Percentiles rank a stretch among this genome's conserved stretches.
phyloP scores from a whole-genome alignment of 2,329 filamentous ascomycete genomes.

The Neospermospora avenae region DNA sequence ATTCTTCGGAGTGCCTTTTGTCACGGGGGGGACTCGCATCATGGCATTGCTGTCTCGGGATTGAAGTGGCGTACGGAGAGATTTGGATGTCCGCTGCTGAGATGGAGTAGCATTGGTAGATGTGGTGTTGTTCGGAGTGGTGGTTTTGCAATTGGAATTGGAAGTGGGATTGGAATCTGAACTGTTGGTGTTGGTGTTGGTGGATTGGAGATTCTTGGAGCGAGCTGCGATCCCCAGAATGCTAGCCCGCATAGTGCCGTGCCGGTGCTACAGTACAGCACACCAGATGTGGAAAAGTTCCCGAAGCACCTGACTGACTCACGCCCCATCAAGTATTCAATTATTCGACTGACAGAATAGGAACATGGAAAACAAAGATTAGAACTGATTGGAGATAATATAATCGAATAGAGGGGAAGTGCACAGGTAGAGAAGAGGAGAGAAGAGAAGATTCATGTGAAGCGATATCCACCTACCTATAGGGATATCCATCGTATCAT shows the following conservation, averaged over 20 bases:
- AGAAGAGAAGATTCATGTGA: not conserved
- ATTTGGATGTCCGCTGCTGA: slow-evolving; percentile 14
- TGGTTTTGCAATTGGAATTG: slow-evolving; percentile 12
- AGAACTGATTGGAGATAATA: not conserved
- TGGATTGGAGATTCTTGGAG: slow-evolving; percentile 7
- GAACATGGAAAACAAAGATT: not conserved
- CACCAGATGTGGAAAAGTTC: not conserved
- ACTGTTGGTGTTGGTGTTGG: not conserved
- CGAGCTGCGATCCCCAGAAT: slow-evolving; percentile 3
- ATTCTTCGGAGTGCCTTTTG: slow-evolving; percentile 25
- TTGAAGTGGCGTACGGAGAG: slow-evolving; percentile 26
- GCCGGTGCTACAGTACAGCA: not conserved
- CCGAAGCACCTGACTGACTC: not conserved
- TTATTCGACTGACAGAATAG: not conserved
- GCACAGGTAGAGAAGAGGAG: not conserved
- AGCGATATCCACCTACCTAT: not conserved
- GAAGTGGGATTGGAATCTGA: not conserved
- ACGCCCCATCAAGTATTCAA: not conserved
- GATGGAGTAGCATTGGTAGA: slow-evolving; percentile 15
- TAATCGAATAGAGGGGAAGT: no score
- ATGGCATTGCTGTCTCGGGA: slow-evolving; percentile 42
- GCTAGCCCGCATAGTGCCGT: slow-evolving; percentile 17
- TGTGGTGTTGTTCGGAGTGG: slow-evolving; percentile 1
- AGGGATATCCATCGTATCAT: not conserved
- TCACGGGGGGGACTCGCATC: slow-evolving; percentile 39